Percentiles rank a stretch among this genome's conserved stretches.
Evolutionary conservation across 768 basidiomycete species (phyloP).

Genomic region (Sporobolomyces roseus): DNA sequence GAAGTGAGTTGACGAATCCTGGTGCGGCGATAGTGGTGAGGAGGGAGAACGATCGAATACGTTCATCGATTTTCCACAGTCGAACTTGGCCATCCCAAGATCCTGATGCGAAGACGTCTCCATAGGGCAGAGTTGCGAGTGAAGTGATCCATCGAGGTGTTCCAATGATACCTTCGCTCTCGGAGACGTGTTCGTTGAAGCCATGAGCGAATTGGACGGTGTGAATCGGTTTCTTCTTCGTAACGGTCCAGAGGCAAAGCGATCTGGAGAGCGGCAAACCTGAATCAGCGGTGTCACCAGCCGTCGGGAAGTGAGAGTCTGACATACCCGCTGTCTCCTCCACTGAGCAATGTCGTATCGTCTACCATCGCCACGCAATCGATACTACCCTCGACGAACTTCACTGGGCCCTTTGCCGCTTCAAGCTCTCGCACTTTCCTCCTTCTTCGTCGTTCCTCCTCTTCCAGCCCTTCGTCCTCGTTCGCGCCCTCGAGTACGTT

Average conservation of each 20-base stretch:
- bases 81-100: conserved; percentile 89
- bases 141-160: conserved; percentile 90
- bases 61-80: conserved; percentile 82
- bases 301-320: not conserved
- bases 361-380: conserved; percentile 94
- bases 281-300: not conserved
- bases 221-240: conserved; percentile 92
- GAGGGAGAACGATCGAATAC: conserved; percentile 66
- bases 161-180: conserved; percentile 68
- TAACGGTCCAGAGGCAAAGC: conserved; percentile 84
- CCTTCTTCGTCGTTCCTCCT: conserved; percentile 56
- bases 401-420: conserved; percentile 44
- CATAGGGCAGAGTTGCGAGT: conserved; percentile 74
- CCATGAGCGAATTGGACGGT: conserved; percentile 84
- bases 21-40: conserved; percentile 51
- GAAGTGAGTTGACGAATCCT: conserved; percentile 86
- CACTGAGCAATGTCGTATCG: conserved; percentile 84
- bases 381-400: conserved; percentile 81
- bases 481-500: conserved; percentile 73
- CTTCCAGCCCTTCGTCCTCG: conserved; percentile 47
- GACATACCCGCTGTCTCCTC: conserved; percentile 91
- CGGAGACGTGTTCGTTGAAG: conserved; percentile 64
- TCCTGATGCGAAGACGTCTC: conserved; percentile 85
- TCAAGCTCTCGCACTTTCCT: conserved; percentile 53
- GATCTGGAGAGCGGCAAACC: conserved; percentile 55